Evolutionary conservation across 495 filamentous ascomycete species (phyloP).

Genomic region (Daldinia concentrica): DNA sequence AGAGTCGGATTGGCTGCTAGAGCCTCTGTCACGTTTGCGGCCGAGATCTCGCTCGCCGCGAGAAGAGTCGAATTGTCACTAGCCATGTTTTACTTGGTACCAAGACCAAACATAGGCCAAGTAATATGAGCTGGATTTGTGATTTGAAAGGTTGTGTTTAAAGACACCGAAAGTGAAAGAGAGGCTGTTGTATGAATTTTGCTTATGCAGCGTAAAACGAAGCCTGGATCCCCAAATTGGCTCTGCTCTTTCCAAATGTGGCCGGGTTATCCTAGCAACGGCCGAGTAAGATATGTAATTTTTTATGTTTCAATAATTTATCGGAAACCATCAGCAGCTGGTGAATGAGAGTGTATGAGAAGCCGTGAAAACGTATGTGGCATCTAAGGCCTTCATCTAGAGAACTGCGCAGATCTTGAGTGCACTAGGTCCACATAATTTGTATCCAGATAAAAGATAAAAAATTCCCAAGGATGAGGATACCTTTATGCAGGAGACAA

Average conservation of each 20-base stretch:
- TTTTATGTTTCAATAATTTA: not conserved
- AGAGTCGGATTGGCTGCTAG: slow-evolving; percentile 25
- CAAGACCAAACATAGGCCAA: not conserved
- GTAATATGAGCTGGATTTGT: not conserved
- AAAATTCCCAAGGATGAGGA: not conserved
- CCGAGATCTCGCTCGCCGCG: slow-evolving; percentile 35
- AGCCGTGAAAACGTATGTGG: not conserved
- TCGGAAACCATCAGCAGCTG: not conserved
- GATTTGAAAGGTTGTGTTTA: not conserved
- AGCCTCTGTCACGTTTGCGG: slow-evolving; percentile 30
- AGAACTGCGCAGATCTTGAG: not conserved
- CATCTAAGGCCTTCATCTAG: slow-evolving; percentile 1
- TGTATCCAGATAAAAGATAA: not conserved
- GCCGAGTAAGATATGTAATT: not conserved
- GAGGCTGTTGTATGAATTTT: not conserved
- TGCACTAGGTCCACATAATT: slow-evolving; percentile 1
- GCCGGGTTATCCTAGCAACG: not conserved
- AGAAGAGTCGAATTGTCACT: slow-evolving; percentile 34
- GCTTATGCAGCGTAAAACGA: not conserved
- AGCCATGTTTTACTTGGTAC: slow-evolving; percentile 26
- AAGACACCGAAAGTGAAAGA: not conserved
- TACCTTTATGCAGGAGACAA: not conserved
- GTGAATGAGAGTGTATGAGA: not conserved
- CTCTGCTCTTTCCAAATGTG: not conserved
- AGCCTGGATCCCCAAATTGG: not conserved